A percentile compares a stretch with the other conserved stretches of the same genome.
These are phyloP conservation scores for Leucoagaricus sp. DNA, from an alignment of 1,284 basidiomycete species.

Conservation along the genomic window DNA sequence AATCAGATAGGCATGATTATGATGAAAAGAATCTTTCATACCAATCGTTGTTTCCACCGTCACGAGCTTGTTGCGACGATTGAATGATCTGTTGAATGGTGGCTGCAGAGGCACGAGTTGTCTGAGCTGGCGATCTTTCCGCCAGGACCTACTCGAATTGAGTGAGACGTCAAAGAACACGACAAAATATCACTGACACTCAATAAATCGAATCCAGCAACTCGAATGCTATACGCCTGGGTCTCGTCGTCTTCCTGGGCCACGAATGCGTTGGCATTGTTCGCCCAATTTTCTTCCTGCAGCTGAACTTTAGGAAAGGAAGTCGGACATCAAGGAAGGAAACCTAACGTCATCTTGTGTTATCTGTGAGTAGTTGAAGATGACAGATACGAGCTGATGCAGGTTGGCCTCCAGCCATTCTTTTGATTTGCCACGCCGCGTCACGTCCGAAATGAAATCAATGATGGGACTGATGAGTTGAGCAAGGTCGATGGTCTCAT, in stretches of 20 bases:
- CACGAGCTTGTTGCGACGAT: constrained; percentile 55
- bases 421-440: constrained; percentile 62
- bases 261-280: constrained; percentile 89
- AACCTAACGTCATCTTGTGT: constrained; percentile 80
- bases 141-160: constrained; percentile 60
- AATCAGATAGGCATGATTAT: background rate
- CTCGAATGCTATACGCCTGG: constrained; percentile 78
- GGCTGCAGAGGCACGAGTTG: constrained; percentile 58
- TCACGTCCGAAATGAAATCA: constrained; percentile 74
- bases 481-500: constrained; percentile 75
- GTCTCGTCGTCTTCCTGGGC: constrained; percentile 95
- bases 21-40: constrained; percentile 22
- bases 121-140: constrained; percentile 62
- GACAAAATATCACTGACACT: constrained; percentile 48
- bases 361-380: constrained; percentile 84
- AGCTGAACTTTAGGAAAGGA: background rate
- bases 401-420: constrained; percentile 64
- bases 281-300: constrained; percentile 90
- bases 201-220: constrained; percentile 84
- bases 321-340: constrained; percentile 5
- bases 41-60: constrained; percentile 58
- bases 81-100: constrained; percentile 58
- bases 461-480: constrained; percentile 79
- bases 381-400: constrained; percentile 53
- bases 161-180: constrained; percentile 12